Evolutionary conservation across 2,329 filamentous ascomycete species (phyloP), one percentile per base, ranked within the genome.

Genomic region (Ophiostoma himal-ulmi): DNA sequence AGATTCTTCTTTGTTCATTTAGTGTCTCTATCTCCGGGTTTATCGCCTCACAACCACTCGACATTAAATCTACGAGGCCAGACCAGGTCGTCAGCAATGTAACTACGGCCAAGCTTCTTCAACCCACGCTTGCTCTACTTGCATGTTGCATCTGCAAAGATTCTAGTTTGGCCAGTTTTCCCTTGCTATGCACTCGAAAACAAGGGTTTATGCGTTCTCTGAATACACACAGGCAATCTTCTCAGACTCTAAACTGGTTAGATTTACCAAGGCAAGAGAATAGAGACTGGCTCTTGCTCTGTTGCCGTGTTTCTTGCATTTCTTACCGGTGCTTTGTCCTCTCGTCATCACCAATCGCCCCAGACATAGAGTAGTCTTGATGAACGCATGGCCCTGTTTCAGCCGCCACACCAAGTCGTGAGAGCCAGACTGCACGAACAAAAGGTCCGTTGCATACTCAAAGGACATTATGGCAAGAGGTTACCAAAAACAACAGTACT

Each of bases 351-450:
- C 22, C 57, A 34, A 34, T 20, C 4, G 22, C 57, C 57, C 57
- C 26, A 62, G 57, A 62, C 57, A 62, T 5, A 8, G 22, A 62
- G 8, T 13, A 26, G 57, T 5, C 57, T 34, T 26, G 57, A 34
- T 62, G 57, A 62, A 62, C 57, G 26, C 57, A 62, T 62, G 57
- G 57, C 26, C 26, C 22, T 62, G 57, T 62, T 62, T 62, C 57
- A 62, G 57, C 26, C 22, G 57, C 22, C 26, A 34, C 57, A 34
- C 57, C 3, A 57, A 26, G n/a, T 57, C 10, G 52, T 57, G 52
- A 57, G 52, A 57, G 52, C n/a, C 52, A 26, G 57, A 62, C 57
- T 62, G 57, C 66, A 70, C 65, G 37, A 54, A 67, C 65, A 70
- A 64, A 67, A 17, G 57, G 14, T 34, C 57, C 44, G 17, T 17